Conservation (phyloP, 305 asterid genomes). For the Rubia balearica region DNA sequence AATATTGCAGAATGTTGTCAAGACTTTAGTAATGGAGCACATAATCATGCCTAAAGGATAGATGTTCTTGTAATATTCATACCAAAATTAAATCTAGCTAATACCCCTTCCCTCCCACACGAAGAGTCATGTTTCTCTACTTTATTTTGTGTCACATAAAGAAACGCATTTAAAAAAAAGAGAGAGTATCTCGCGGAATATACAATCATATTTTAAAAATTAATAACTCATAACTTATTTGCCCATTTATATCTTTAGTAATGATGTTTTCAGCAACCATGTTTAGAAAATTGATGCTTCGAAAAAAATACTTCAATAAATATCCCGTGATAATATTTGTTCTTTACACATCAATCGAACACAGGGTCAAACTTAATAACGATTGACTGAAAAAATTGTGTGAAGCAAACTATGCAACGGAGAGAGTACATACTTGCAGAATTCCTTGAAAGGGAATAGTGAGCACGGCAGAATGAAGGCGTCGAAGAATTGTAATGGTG, state of each 20-base stretch:
- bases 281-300: too few relatives aligned
- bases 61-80: conserved; percentile 3
- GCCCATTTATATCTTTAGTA: too few relatives aligned
- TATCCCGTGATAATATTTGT: background rate
- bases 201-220: too few relatives aligned
- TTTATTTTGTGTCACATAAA: too few relatives aligned
- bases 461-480: conserved; percentile 29
- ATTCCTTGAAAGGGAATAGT: conserved; percentile 44
- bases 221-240: too few relatives aligned
- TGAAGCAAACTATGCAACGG: too few relatives aligned
- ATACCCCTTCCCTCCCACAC: background rate
- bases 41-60: background rate
- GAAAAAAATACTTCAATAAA: too few relatives aligned
- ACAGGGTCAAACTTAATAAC: too few relatives aligned
- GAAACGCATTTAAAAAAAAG: too few relatives aligned
- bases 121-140: too few relatives aligned
- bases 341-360: background rate
- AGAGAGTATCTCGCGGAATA: too few relatives aligned
- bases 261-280: too few relatives aligned
- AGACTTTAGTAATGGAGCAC: background rate
- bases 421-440: conserved; percentile 29
- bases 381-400: background rate
- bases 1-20: background rate
- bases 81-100: conserved; percentile 17
- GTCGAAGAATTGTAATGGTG: conserved; percentile 19